These are phyloP conservation scores for Colletotrichum theobromicola DNA, from an alignment of 2,329 filamentous ascomycete genomes.

Conservation along the genomic window DNA sequence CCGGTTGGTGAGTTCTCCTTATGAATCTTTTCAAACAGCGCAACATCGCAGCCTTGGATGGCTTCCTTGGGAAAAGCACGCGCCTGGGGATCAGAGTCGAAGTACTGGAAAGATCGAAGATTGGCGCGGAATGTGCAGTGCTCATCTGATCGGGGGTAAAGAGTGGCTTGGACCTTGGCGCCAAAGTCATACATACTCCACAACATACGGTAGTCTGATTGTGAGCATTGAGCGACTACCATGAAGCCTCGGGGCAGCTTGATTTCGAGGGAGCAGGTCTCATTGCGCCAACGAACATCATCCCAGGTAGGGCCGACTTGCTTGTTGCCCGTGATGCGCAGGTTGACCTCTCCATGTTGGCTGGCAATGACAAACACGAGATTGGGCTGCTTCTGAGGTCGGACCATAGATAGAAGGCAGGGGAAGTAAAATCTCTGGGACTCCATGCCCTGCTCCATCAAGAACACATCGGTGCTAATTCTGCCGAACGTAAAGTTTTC, in stretches of 20 bases:
- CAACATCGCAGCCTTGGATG: constrained; percentile 72
- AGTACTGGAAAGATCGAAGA: constrained; percentile 79
- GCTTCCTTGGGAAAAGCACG: constrained; percentile 78
- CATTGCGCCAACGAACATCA: constrained; percentile 79
- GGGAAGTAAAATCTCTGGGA: constrained; percentile 73
- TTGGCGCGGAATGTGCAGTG: constrained; percentile 70
- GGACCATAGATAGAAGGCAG: constrained; percentile 77
- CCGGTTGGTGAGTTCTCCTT: constrained; percentile 76
- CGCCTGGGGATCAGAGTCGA: constrained; percentile 73
- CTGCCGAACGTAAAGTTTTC: constrained; percentile 81
- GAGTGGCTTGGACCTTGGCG: constrained; percentile 73
- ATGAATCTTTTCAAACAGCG: constrained; percentile 74
- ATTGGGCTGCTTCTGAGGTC: constrained; percentile 71
- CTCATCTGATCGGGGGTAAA: constrained; percentile 75
- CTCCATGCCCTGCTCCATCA: constrained; percentile 76
- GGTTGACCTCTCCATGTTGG: constrained; percentile 78
- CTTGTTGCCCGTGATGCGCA: constrained; percentile 73
- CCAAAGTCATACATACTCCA: constrained; percentile 89
- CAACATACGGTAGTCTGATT: constrained; percentile 78
- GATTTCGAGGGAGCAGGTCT: constrained; percentile 69
- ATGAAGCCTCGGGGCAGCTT: constrained; percentile 78
- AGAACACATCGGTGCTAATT: constrained; percentile 74
- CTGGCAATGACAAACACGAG: constrained; percentile 78
- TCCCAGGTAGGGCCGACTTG: constrained; percentile 78
- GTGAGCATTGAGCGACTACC: constrained; percentile 72